These are phyloP conservation scores for Litchi chinensis DNA, from an alignment of 345 rosid genomes.

Conservation along the genomic window DNA sequence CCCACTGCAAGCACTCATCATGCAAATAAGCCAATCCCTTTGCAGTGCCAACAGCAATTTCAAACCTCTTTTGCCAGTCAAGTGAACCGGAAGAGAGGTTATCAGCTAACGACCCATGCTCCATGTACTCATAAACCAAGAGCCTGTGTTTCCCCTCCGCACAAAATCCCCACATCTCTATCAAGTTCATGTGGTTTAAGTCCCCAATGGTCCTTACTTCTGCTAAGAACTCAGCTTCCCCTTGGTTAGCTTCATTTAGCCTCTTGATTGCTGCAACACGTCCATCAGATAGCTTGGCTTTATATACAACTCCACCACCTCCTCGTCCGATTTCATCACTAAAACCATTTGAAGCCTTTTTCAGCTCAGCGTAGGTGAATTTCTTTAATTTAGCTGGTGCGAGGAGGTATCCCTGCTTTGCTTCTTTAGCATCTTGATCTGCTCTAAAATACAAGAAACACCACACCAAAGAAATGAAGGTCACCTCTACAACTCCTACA, in stretches of 20 bases:
- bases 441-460: slow-evolving; percentile 6
- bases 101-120: too few species aligned
- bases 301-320: slow-evolving; percentile 42
- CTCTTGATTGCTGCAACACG: slow-evolving; percentile 38
- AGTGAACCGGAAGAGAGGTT: too few species aligned
- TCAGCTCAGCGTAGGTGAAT: slow-evolving; percentile 40
- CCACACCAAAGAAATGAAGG: slow-evolving; percentile 16
- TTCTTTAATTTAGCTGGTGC: slow-evolving; percentile 18
- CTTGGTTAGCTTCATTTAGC: slow-evolving; percentile 17
- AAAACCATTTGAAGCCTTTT: slow-evolving; percentile 32
- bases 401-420: slow-evolving; percentile 2
- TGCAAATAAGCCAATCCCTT: too few species aligned
- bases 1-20: too few species aligned
- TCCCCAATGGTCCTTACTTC: slow-evolving; percentile 23
- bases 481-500: neutral
- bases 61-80: too few species aligned
- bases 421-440: neutral
- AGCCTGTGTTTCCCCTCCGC: too few species aligned
- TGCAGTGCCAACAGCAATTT: too few species aligned
- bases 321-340: slow-evolving; percentile 41
- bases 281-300: slow-evolving; percentile 27
- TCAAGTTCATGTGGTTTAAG: too few species aligned
- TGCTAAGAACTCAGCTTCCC: slow-evolving; percentile 39
- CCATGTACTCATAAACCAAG: too few species aligned
- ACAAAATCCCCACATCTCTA: too few species aligned